These are phyloP conservation scores for Hortiboletus flavorubellus DNA, from an alignment of 768 basidiomycete genomes.

Conservation along the genomic window DNA sequence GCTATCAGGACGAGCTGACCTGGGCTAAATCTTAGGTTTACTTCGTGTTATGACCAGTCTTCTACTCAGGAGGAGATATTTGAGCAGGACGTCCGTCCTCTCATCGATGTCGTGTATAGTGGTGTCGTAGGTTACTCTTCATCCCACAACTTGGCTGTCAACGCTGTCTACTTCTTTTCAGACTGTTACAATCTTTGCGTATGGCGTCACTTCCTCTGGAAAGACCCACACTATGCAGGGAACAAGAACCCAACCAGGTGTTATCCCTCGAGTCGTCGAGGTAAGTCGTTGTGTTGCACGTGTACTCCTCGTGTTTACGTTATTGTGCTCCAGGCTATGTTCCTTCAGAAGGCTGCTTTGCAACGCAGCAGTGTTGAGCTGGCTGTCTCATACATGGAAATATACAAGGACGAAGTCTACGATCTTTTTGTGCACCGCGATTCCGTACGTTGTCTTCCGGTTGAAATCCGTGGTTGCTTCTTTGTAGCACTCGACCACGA, in stretches of 20 bases:
- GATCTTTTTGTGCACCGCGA: constrained; percentile 77
- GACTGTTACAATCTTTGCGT: constrained; percentile 87
- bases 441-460: constrained; percentile 42
- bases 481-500: background rate
- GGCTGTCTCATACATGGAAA: constrained; percentile 79
- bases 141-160: background rate
- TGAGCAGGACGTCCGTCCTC: constrained; percentile 66
- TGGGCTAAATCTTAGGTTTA: constrained; percentile 44
- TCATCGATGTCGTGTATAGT: constrained; percentile 73
- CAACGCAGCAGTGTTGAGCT: constrained; percentile 45
- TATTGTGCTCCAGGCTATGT: constrained; percentile 48
- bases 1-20: constrained; percentile 2
- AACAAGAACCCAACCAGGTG: constrained; percentile 64
- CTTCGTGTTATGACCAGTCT: constrained; percentile 69
- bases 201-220: constrained; percentile 88
- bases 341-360: constrained; percentile 43
- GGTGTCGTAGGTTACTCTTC: constrained; percentile 56
- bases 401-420: constrained; percentile 89
- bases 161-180: constrained; percentile 22
- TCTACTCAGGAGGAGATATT: constrained; percentile 80
- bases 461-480: background rate
- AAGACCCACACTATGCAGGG: constrained; percentile 96
- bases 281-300: constrained; percentile 37
- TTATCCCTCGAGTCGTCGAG: constrained; percentile 79
- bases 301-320: background rate